Conservation (phyloP, 129 eudicot genomes). For the Flaveria ramosissima region DNA sequence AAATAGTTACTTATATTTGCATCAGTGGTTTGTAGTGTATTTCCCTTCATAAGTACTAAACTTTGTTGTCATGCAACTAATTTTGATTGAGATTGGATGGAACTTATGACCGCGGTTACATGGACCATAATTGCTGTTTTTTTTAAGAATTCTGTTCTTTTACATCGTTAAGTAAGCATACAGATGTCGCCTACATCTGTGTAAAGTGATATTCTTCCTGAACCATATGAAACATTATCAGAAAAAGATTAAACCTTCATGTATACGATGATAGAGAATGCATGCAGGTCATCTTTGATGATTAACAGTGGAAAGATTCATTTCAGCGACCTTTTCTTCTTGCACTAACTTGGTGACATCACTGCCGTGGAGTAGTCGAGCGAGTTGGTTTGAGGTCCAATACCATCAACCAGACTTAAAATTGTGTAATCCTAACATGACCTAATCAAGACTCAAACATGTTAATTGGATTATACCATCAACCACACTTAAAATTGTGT, state of each 20-base stretch:
- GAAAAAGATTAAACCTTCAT: background rate
- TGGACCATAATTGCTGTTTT: background rate
- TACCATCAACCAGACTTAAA: no score
- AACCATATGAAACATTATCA: background rate
- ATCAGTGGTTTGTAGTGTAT: constrained; percentile 20
- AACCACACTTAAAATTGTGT: no score
- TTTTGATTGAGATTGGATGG: constrained; percentile 14
- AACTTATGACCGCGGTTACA: background rate
- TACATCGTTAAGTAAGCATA: background rate
- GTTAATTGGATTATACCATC: no score
- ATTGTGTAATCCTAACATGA: no score
- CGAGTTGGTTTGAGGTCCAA: background rate
- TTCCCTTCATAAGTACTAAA: constrained; percentile 3
- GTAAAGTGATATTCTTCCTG: constrained; percentile 14
- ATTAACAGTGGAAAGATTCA: background rate
- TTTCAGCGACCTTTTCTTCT: background rate
- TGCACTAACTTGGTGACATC: background rate
- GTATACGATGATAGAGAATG: background rate
- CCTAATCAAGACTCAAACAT: no score
- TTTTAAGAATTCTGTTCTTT: background rate
- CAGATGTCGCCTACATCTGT: background rate
- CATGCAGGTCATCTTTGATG: background rate
- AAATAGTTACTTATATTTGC: constrained; percentile 15
- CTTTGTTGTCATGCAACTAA: background rate
- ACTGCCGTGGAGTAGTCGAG: background rate